A percentile compares a stretch with the other conserved stretches of the same genome.
These are phyloP conservation scores for Trichocladium uniseriatum DNA, from an alignment of 495 filamentous ascomycete genomes.

Conservation along the genomic window DNA sequence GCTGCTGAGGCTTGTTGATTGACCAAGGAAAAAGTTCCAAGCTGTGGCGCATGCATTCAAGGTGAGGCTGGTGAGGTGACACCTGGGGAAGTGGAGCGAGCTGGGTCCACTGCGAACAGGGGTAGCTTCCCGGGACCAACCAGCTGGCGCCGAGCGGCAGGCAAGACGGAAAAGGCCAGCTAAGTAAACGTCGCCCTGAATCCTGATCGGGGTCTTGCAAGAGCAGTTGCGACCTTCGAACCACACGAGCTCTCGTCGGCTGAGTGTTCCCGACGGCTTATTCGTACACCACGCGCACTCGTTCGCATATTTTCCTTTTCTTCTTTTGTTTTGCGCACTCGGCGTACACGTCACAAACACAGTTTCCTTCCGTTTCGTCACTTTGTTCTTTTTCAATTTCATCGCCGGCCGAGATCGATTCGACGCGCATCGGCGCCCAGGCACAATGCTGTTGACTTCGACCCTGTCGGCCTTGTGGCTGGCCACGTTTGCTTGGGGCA, in stretches of 20 bases:
- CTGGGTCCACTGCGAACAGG: conserved; percentile 8
- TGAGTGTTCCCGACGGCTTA: conserved; percentile 10
- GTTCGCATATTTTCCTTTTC: conserved; percentile 12
- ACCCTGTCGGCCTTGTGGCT: conserved; percentile 46
- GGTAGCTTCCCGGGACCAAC: conserved; percentile 16
- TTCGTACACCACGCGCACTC: conserved; percentile 12
- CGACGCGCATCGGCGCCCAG: neutral
- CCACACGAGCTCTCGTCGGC: conserved; percentile 2
- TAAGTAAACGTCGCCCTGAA: conserved; percentile 8
- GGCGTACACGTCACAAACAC: neutral
- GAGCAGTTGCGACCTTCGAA: neutral
- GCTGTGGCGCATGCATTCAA: conserved; percentile 8
- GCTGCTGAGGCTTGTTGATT: neutral
- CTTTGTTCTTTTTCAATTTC: neutral
- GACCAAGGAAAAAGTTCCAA: conserved; percentile 5
- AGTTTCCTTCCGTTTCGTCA: neutral
- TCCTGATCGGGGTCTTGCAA: conserved; percentile 3
- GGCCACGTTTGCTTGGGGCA: conserved; percentile 41
- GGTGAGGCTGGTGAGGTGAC: conserved; percentile 20
- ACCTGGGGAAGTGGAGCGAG: no score
- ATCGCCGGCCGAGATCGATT: neutral
- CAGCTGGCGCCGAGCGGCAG: neutral
- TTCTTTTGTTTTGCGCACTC: conserved; percentile 5
- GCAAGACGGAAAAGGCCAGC: conserved; percentile 26
- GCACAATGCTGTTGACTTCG: conserved; percentile 39